These are phyloP conservation scores for Apiotrichum brassicae DNA, from an alignment of 1,284 basidiomycete species.

Conservation along the genomic window DNA sequence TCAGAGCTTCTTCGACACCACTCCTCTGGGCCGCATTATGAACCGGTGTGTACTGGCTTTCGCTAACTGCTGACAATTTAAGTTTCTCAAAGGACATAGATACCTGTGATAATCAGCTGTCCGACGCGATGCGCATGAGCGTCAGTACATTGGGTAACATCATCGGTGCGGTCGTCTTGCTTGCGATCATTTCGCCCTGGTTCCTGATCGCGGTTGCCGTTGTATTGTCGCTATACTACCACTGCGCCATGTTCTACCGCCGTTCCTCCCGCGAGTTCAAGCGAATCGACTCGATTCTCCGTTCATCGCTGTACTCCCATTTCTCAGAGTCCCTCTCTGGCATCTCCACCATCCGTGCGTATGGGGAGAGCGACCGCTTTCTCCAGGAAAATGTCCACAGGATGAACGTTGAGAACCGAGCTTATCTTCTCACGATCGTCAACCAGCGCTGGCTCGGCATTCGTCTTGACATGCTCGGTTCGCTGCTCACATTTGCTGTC, in stretches of 20 bases:
- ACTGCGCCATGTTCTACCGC: constrained; percentile 74
- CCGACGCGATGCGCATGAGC: constrained; percentile 71
- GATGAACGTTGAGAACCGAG: constrained; percentile 76
- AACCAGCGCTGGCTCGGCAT: constrained; percentile 78
- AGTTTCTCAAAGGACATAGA: constrained; percentile 57
- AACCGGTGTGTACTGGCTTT: not conserved
- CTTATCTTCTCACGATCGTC: constrained; percentile 59
- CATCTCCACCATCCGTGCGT: constrained; percentile 79
- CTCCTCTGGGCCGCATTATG: constrained; percentile 65
- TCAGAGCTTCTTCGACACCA: constrained; percentile 85
- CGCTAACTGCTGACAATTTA: constrained; percentile 9
- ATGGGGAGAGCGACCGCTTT: constrained; percentile 65
- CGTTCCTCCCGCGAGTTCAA: constrained; percentile 84
- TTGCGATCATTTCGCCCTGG: constrained; percentile 71
- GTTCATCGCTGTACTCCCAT: constrained; percentile 66
- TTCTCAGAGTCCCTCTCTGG: constrained; percentile 84
- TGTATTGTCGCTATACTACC: constrained; percentile 53
- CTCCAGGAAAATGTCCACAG: constrained; percentile 63
- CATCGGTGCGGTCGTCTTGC: constrained; percentile 62
- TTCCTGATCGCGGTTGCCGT: constrained; percentile 68
- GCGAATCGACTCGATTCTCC: constrained; percentile 45
- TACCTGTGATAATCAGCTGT: constrained; percentile 63
- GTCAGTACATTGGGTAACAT: constrained; percentile 32
- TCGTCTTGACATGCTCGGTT: constrained; percentile 76
- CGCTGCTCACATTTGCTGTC: constrained; percentile 68